Base-by-base conservation (phyloP, 352 stramenopile species). In the Globisporangium polare region DNA sequence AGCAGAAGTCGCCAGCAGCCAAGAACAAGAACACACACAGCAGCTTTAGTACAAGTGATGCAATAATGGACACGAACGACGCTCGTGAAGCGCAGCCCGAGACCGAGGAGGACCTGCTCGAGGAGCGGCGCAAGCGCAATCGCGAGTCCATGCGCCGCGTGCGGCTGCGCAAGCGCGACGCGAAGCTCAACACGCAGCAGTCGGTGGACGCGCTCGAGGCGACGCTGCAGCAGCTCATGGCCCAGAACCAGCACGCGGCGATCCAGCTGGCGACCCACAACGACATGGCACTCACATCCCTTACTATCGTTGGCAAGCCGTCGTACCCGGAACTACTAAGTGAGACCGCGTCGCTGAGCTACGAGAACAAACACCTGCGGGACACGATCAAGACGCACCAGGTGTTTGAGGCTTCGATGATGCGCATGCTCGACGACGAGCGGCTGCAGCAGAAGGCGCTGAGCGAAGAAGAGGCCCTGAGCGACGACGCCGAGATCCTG, bases 71-170 rank as follows among this genome's bases (percentile, higher is more conserved):
- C 29, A 33, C 2, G 26, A 52, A 6, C 22, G 45, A 17, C 29
- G 26, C 6, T 10, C 15, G 8, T 6, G 39, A n/a, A 43, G 12
- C 39, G 39, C 24, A 53, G 15, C 35, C 13, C 6, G 10, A 29
- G 2, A 20, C 53, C 18, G 53, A 58, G 17, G 53, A 46, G 20
- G 53, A 58, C 22, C 53, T 58, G 37, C 53, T 58, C 5, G 35
- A 49, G 29, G 26, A 54, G 5, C 62, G 69, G 10, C 63, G 70
- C 3, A 63, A 63, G 54, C 67, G 67, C 37, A 77, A 77, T 29
- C 60, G 70, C 41, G 70, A 74, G 27, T 71, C 67, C 27, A 77
- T 77, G 70, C 70, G 65, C 8, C 70, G 67, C 29, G 70, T 65
- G 29, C 56, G 63, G 2, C 49, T 54, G 42, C 67, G 70, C 43